Evolutionary conservation across 108 stramenopile species (phyloP), one percentile per base, ranked within the genome.

Genomic region (Skeletonema marinoi): DNA sequence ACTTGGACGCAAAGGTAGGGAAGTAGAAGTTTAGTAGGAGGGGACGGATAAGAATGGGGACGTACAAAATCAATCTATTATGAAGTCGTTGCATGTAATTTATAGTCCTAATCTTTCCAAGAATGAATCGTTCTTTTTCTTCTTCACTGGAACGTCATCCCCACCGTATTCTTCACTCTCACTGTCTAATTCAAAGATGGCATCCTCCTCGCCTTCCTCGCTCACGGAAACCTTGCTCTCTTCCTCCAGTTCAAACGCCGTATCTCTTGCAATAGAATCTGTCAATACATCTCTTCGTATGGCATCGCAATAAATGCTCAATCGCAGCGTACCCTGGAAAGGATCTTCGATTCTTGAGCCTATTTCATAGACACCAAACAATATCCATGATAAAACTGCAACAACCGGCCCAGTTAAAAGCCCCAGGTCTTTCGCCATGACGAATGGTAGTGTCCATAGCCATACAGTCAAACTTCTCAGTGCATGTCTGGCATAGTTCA

Each of bases 361-460:
- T 68, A 98, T 97, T 84, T 98, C 96, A 69, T 95, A 97, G 11
- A 98, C 89, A 35, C 96, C 97, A 84, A 96, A 97, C 50, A 98
- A 76, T 68, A 96, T 82, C 98, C 98, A 98, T 10, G 94, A 88
- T 8, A 96, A 71, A 4, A 96, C 76, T 42, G 86, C 90, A 30
- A 96, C 66, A 14, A 93, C 86, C 0, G 96, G 96, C 21, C 92
- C 96, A 13, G 98, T 96, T 25, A 88, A 59, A 29, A 92, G 70
- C 32, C 92, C 88, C 58, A 97, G 65, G 36, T 94, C 91, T 36
- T 86, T 84, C 31, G 96, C 88, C 19, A 98, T 62, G 17, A 87
- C 94, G 77, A 97, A 92, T 19, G 97, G 98, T 8, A 98, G 74
- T 14, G 94, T 87, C 68, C 96, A 87, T 25, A 94, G 71, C 95